Base-by-base conservation (phyloP, 1,284 basidiomycete genomes). In the Melampsora abietis-canadensis region DNA sequence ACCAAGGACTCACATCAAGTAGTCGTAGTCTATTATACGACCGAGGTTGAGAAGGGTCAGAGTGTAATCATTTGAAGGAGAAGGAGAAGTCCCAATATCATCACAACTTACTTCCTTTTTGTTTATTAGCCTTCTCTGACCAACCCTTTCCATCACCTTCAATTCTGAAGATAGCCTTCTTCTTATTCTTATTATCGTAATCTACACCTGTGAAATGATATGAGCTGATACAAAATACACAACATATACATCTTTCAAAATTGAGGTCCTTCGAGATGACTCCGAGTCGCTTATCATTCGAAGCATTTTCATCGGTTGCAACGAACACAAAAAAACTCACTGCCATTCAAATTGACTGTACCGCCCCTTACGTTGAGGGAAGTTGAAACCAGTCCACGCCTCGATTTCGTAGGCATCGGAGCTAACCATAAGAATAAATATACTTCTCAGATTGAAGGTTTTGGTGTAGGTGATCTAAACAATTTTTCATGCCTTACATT, bases 331-430 rank as follows among this genome's bases (percentile, higher is more conserved):
- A n/a, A 27, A 15, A 54, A 17, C 21, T 76, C 51, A 81, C 65
- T 79, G 79, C 84, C 84, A 87, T 77, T 86, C 84, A 80, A 87
- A 80, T 24, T 81, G 76, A 17, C 83, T 85, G 79, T 86, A 84
- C 78, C 92, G 90, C 76, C 87, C 87, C 15, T 85, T 86, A 81
- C 94, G 85, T 44, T 89, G 90, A 7, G 87, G 84, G 81, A 94
- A 97, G 77, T 90, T 88, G 81, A 91, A 97, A 0, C 85, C 87
- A 30, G 81, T 94, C 92, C 92, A 95, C 0, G 88, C 91, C 87
- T 90, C 87, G 31, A 95, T 91, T 78, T 90, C 85, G 82, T 86
- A 85, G 75, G 40, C 60, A 61, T 61, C 60, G 27, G 60, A 31
- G 12, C 60, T 61, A 17, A 31, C 15, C 17, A 61, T 8, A 15